Base-by-base conservation (phyloP, 164 flowering plant species). In the Tinospora cordifolia region DNA sequence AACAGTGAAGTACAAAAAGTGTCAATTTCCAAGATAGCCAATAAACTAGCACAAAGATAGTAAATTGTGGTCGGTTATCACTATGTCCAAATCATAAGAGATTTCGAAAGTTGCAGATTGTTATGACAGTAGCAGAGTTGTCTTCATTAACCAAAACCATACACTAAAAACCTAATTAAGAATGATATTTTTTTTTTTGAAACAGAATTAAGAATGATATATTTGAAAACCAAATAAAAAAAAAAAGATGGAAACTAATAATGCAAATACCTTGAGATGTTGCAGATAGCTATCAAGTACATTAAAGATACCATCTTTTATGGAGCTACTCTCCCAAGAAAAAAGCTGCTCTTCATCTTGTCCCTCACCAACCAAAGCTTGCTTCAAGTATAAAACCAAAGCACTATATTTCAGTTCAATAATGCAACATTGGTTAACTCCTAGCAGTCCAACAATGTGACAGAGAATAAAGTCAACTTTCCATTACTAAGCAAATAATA, bases 351-450 rank as follows among this genome's bases (percentile, higher is more conserved):
- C 97, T 80, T 94, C 99, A 67, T 83, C 97, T 21, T 82, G 84
- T 67, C 74, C 86, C 75, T 89, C 97, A 39, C 99, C 99, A 71
- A 94, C 97, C 86, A 94, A 81, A 72, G 95, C 88, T 90, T 90
- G 87, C 99, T 94, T 81, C 80, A 82, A 24, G 66, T 59, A 79
- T 62, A 69, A 25, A 70, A 74, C 69, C 67, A 71, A 54, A 49
- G 36, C 17, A 74, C 19, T 39, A 51, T 66, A 62, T n/a, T 59
- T 62, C 62, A 76, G 70, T 3, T 39, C 44, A 65, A 40, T 38
- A 40, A 65, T 39, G 24, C 67, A 65, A 40, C 24, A 38, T 65
- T n/a, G n/a, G n/a, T n/a, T 3, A 11, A 65, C 49, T 38, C 41
- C 24, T 65, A 65, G n/a, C n/a, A n/a, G 59, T 51, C 59, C 19